These are phyloP conservation scores for Mortierella sp. DNA, from an alignment of 371 early-diverging fungal species.

Conservation along the genomic window DNA sequence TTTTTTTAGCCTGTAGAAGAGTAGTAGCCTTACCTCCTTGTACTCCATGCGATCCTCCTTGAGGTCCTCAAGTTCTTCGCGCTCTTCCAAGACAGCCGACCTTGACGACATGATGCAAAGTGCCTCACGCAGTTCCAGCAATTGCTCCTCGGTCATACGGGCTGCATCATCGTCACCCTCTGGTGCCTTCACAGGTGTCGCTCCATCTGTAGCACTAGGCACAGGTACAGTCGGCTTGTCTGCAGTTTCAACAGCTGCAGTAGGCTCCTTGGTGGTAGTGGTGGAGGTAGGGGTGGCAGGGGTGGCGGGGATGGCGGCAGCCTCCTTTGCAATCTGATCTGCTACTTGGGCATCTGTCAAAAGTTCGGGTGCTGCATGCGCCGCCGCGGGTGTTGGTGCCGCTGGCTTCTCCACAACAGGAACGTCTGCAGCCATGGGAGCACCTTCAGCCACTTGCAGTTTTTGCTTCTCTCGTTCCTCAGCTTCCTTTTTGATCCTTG, in stretches of 20 bases:
- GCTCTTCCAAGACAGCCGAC: conserved; percentile 72
- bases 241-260: not conserved
- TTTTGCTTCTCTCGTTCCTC: conserved; percentile 52
- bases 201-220: too few species aligned
- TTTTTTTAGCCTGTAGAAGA: not conserved
- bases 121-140: conserved; percentile 72
- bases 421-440: not conserved
- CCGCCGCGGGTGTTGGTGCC: conserved; percentile 22
- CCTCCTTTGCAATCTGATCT: conserved; percentile 41
- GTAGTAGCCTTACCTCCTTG: conserved; percentile 61
- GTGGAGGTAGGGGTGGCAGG: conserved; percentile 1
- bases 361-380: conserved; percentile 50
- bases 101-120: conserved; percentile 69
- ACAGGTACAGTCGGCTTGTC: not conserved
- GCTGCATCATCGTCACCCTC: conserved; percentile 58
- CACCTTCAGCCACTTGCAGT: conserved; percentile 17
- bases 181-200: not conserved
- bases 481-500: conserved; percentile 56
- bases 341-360: conserved; percentile 57
- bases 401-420: conserved; percentile 20
- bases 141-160: conserved; percentile 68
- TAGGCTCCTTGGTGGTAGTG: not conserved
- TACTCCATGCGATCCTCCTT: conserved; percentile 74
- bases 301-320: conserved; percentile 32
- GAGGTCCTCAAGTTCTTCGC: conserved; percentile 73